Evolutionary conservation across 2,329 filamentous ascomycete species (phyloP), one percentile per base, ranked within the genome.

Genomic region (Beauveria rudraprayagi): DNA sequence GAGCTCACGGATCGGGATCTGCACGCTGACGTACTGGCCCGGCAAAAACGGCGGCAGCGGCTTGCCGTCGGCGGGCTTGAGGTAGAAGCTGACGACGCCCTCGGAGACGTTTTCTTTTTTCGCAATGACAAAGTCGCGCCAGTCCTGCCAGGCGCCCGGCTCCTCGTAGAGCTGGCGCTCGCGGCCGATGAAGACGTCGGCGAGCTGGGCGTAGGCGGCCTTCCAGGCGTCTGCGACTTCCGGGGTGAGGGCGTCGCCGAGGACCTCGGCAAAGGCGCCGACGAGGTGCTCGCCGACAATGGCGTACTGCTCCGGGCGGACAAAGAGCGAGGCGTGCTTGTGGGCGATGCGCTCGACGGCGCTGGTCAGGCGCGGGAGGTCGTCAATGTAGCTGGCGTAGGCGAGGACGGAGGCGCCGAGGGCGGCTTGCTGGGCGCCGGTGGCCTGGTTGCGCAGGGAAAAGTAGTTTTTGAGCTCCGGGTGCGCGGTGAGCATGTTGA

Each of bases 21-120:
- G 83, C 57, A 92, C 72, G 47, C 84, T 87, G 68, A 91, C 80
- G 69, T 91, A 92, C 73, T 92, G 88, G 41, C 90, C 90, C 0
- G 89, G 87, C 47, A 80, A 76, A 75, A 83, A 92, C 0, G 65
- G 52, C 0, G 88, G 87, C 14, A 92, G 76, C 1, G 72, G 67
- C 37, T 66, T 67, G 51, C 77, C 79, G 64, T 91, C 87, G 3
- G 65, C 58, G 0, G 89, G 88, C 63, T 80, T 78, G 11, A 92
- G 80, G 73, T 91, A 88, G 73, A 92, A 88, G 59, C 83, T 89
- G 16, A 83, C 85, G 65, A 92, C 81, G 53, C 72, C 80, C 10
- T 74, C 70, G 9, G 82, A 83, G 70, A 91, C 88, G 43, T 75
- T 72, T 62, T 86, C 78, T 72, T 88, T 90, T 60, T 78, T 76